Conservation (phyloP, 495 filamentous ascomycete genomes). For the Hypoxylon rickii region DNA sequence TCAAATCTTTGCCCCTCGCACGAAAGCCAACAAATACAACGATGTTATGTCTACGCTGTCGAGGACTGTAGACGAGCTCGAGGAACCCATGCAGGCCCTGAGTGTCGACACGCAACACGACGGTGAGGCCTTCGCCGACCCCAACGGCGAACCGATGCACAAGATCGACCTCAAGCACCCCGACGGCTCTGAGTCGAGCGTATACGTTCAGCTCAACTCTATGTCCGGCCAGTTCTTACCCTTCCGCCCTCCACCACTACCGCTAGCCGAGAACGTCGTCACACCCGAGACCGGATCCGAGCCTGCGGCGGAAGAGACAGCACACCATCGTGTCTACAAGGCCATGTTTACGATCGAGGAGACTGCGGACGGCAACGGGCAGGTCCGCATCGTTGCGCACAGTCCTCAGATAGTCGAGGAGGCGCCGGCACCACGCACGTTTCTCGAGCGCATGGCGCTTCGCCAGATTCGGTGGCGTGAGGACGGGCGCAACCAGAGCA, state of each 20-base stretch:
- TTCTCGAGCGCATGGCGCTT: constrained; percentile 56
- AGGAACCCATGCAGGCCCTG: constrained; percentile 58
- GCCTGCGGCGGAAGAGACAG: constrained; percentile 40
- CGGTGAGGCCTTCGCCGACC: constrained; percentile 31
- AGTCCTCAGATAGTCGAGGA: constrained; percentile 54
- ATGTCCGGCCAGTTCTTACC: constrained; percentile 68
- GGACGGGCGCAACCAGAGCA: constrained; percentile 42
- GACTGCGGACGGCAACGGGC: constrained; percentile 69
- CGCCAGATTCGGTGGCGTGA: constrained; percentile 56
- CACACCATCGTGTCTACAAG: constrained; percentile 68
- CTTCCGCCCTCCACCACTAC: constrained; percentile 77
- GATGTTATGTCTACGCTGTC: constrained; percentile 82
- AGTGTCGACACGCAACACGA: constrained; percentile 35
- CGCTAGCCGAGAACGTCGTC: constrained; percentile 55
- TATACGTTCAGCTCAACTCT: constrained; percentile 50
- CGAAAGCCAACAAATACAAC: constrained; percentile 53
- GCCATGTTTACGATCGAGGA: constrained; percentile 83
- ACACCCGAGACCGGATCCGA: constrained; percentile 33
- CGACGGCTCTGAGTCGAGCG: constrained; percentile 52
- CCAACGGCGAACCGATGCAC: constrained; percentile 40
- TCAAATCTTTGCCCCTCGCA: constrained; percentile 71
- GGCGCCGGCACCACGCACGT: constrained; percentile 44
- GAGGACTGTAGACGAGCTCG: constrained; percentile 71
- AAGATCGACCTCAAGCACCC: constrained; percentile 53
- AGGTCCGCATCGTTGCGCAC: constrained; percentile 60